These are phyloP conservation scores for Paramecium tetraurelia DNA, from an alignment of 73 alveolate species.

Conservation along the genomic window DNA sequence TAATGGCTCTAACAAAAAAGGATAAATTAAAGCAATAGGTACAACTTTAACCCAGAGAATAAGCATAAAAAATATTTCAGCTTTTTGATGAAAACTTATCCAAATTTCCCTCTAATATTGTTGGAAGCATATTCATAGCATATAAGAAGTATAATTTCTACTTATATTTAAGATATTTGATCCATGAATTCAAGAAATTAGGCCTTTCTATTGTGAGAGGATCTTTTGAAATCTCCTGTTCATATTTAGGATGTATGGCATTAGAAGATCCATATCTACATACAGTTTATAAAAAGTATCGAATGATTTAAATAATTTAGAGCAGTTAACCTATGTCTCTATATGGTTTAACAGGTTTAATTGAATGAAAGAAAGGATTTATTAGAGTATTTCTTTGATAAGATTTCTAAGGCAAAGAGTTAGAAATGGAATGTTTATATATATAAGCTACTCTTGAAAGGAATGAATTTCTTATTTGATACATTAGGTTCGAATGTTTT, in stretches of 20 bases:
- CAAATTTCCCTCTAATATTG: neutral
- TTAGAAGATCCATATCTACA: constrained; percentile 35
- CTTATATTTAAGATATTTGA: neutral
- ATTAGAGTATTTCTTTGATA: constrained; percentile 32
- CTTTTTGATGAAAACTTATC: constrained; percentile 6
- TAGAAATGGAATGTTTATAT: neutral
- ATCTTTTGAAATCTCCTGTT: neutral
- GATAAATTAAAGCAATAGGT: neutral
- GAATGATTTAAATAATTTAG: neutral
- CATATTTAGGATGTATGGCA: neutral
- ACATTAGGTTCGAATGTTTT: neutral
- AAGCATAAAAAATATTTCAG: neutral
- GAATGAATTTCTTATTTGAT: constrained; percentile 36
- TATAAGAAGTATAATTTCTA: neutral
- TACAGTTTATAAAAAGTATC: constrained; percentile 12
- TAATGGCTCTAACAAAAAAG: neutral
- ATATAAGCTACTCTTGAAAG: neutral
- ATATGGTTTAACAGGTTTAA: neutral
- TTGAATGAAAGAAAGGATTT: constrained; percentile 30
- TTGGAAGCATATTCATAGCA: neutral
- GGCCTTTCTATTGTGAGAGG: constrained; percentile 4
- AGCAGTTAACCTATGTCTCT: neutral
- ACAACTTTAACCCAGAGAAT: neutral
- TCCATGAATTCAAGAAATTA: neutral
- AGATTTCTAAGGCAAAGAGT: neutral